Percentiles rank a stretch among this genome's conserved stretches.
Evolutionary conservation across 495 filamentous ascomycete species (phyloP).

Genomic region (Friedmanniomyces endolithicus): DNA sequence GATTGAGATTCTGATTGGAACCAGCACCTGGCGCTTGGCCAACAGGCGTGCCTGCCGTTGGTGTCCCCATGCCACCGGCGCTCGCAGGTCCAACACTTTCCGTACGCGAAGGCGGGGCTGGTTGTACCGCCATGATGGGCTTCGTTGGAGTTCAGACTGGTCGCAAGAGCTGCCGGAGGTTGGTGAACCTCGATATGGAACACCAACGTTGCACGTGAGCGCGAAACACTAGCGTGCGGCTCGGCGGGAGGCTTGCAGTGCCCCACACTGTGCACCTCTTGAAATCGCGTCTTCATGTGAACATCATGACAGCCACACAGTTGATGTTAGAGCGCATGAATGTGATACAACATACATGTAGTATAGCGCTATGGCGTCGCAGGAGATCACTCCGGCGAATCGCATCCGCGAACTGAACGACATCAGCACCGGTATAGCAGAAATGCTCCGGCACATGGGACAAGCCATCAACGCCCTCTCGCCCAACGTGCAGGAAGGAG

Average conservation of each 20-base stretch:
- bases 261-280: no score
- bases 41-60: slow-evolving; percentile 24
- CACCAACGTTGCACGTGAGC: neutral
- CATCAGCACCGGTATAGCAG: slow-evolving; percentile 51
- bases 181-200: neutral
- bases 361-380: slow-evolving; percentile 4
- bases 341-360: neutral
- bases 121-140: slow-evolving; percentile 15
- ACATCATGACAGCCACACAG: no score
- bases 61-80: slow-evolving; percentile 15
- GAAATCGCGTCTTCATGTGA: no score
- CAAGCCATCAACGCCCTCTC: slow-evolving; percentile 53
- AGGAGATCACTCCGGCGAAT: slow-evolving; percentile 33
- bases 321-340: no score
- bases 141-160: neutral
- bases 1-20: slow-evolving; percentile 82
- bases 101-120: slow-evolving; percentile 19
- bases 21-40: slow-evolving; percentile 1
- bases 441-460: slow-evolving; percentile 55
- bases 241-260: neutral
- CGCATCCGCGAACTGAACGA: slow-evolving; percentile 66
- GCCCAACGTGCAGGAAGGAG: slow-evolving; percentile 22
- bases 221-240: neutral
- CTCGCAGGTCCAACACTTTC: slow-evolving; percentile 17
- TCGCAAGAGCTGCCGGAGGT: neutral